Conservation (phyloP, 306 rosid species). For the Coriaria nepalensis region DNA sequence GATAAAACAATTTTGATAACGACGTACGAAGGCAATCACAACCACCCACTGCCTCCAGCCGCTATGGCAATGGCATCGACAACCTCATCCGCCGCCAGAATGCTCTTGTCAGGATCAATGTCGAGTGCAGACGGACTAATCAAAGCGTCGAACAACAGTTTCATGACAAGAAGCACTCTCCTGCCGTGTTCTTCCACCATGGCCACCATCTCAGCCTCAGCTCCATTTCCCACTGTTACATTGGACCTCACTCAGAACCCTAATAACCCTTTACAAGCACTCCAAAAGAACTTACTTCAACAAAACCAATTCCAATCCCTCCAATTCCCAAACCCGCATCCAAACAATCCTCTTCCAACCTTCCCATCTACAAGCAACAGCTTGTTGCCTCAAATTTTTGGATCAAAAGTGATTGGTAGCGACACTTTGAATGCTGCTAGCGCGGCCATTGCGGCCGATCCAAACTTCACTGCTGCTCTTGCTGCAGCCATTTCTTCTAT, state of each 20-base stretch:
- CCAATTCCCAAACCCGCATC: constrained; percentile 39
- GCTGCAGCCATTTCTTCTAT: constrained; percentile 55
- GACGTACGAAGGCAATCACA: constrained; percentile 83
- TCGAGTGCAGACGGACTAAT: constrained; percentile 45
- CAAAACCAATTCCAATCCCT: constrained; percentile 13
- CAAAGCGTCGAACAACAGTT: constrained; percentile 28
- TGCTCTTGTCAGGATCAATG: constrained; percentile 73
- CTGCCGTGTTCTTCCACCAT: constrained; percentile 63
- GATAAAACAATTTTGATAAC: constrained; percentile 54
- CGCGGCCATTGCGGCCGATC: constrained; percentile 65
- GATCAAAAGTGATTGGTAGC: constrained; percentile 21
- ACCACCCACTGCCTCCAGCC: constrained; percentile 68
- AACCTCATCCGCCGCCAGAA: constrained; percentile 60
- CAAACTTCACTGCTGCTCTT: constrained; percentile 52
- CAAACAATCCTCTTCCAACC: constrained; percentile 19
- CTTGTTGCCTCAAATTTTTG: constrained; percentile 42
- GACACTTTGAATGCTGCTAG: constrained; percentile 43
- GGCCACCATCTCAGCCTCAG: constrained; percentile 77
- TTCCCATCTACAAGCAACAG: constrained; percentile 15
- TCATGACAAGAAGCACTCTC: constrained; percentile 29
- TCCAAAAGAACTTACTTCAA: no score
- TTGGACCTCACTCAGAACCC: constrained; percentile 62
- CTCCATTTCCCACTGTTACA: constrained; percentile 84
- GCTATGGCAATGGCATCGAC: constrained; percentile 81
- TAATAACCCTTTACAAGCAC: constrained; percentile 27